Conservation (phyloP, 2,329 filamentous ascomycete genomes). For the Coniella lustricola region DNA sequence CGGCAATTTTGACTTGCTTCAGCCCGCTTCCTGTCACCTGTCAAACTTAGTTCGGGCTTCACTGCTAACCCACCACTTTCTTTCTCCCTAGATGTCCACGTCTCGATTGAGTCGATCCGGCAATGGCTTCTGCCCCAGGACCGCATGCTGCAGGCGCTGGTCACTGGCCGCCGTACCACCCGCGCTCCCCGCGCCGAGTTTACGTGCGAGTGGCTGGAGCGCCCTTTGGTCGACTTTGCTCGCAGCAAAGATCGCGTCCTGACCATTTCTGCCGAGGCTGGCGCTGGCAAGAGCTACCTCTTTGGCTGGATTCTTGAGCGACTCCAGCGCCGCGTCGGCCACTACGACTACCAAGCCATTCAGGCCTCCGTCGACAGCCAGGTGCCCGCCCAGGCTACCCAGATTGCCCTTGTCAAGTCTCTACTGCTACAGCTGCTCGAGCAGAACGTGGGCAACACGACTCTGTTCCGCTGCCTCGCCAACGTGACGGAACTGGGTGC, state of each 20-base stretch:
- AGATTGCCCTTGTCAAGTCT: constrained; percentile 16
- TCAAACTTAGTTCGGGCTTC: background rate
- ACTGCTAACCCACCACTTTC: constrained; percentile 5
- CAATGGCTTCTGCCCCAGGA: constrained; percentile 17
- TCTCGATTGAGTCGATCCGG: constrained; percentile 16
- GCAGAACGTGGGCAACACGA: constrained; percentile 16
- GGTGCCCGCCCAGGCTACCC: constrained; percentile 14
- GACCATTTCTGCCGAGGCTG: constrained; percentile 15
- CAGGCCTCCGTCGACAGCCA: constrained; percentile 16
- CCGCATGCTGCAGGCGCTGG: constrained; percentile 13
- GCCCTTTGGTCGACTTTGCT: constrained; percentile 15
- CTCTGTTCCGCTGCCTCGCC: constrained; percentile 16
- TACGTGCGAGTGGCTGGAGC: constrained; percentile 16
- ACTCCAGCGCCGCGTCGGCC: constrained; percentile 14
- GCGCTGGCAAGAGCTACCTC: constrained; percentile 15
- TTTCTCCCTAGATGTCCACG: constrained; percentile 11
- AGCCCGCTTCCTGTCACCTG: background rate
- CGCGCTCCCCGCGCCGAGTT: constrained; percentile 15
- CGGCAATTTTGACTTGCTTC: background rate
- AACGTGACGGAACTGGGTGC: constrained; percentile 17
- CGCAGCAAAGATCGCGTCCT: constrained; percentile 14
- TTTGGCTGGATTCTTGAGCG: constrained; percentile 16
- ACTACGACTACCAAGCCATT: constrained; percentile 16
- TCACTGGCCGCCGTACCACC: constrained; percentile 13
- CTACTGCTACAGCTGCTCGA: constrained; percentile 15